These are phyloP conservation scores for Xylaria nigripes DNA, from an alignment of 495 filamentous ascomycete genomes.

Conservation along the genomic window DNA sequence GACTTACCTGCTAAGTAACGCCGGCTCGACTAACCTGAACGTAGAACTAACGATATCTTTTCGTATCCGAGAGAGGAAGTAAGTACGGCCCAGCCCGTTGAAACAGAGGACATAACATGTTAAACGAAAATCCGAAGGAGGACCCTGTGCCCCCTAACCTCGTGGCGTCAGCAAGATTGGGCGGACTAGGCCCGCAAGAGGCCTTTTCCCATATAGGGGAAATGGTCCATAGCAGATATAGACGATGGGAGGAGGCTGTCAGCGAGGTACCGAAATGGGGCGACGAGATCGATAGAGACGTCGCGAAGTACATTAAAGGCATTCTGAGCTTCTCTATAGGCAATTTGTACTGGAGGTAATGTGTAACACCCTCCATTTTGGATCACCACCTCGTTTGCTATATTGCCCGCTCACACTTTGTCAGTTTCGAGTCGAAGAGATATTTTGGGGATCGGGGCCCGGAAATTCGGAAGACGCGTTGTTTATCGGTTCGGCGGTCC, in stretches of 20 bases:
- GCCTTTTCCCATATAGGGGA: conserved; percentile 25
- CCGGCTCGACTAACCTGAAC: not conserved
- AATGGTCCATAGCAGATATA: conserved; percentile 22
- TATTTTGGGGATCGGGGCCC: not conserved
- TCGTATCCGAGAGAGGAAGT: conserved; percentile 3
- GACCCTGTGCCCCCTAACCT: conserved; percentile 28
- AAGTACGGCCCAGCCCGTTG: not conserved
- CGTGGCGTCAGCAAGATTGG: conserved; percentile 22
- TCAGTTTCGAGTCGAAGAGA: conserved; percentile 1
- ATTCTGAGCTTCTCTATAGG: conserved; percentile 25
- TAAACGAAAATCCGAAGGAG: too few species aligned
- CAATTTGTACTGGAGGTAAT: conserved; percentile 34
- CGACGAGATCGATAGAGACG: conserved; percentile 21
- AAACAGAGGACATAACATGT: too few species aligned
- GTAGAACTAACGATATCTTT: not conserved
- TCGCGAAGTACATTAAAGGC: conserved; percentile 28
- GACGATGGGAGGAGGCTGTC: conserved; percentile 28
- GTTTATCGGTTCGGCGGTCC: not conserved
- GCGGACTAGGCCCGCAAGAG: conserved; percentile 23
- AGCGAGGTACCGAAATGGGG: conserved; percentile 28
- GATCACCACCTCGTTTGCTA: not conserved
- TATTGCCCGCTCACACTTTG: not conserved
- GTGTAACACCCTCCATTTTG: not conserved
- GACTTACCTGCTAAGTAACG: not conserved
- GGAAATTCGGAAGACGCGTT: not conserved